Percentiles rank a stretch among this genome's conserved stretches.
Conservation (phyloP, 345 rosid genomes). For the Dipteronia sinensis region DNA sequence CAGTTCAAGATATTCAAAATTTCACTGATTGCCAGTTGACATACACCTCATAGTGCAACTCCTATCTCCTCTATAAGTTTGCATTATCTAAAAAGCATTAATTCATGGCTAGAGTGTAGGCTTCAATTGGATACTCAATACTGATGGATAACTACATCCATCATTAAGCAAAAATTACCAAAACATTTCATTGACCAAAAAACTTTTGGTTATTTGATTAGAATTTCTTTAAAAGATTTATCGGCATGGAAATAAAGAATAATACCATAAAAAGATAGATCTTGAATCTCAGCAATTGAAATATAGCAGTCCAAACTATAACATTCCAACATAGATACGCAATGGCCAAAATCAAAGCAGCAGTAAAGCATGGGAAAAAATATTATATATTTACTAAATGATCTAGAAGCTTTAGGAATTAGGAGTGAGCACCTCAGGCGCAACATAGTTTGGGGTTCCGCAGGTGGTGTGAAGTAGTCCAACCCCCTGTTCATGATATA, state of each 20-base stretch:
- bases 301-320: slow-evolving; percentile 1
- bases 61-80: too few species aligned
- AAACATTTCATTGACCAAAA: too few species aligned
- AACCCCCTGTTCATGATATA: slow-evolving; percentile 44
- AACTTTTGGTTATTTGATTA: too few species aligned
- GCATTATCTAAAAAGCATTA: too few species aligned
- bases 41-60: too few species aligned
- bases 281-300: slow-evolving; percentile 3
- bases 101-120: too few species aligned
- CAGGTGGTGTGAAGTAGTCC: slow-evolving; percentile 85
- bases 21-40: too few species aligned
- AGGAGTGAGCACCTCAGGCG: slow-evolving; percentile 53
- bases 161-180: too few species aligned
- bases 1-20: not conserved
- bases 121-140: too few species aligned
- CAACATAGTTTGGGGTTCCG: slow-evolving; percentile 92
- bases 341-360: slow-evolving; percentile 10
- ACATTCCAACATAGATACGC: not conserved
- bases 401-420: slow-evolving; percentile 7
- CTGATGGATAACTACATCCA: too few species aligned
- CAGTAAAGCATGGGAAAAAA: slow-evolving; percentile 3
- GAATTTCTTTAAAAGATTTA: not conserved
- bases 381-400: slow-evolving; percentile 1
- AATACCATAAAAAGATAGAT: not conserved
- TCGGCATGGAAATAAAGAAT: not conserved